These are phyloP conservation scores for Eucalyptus sideroxylon DNA, from an alignment of 345 rosid species.

Conservation along the genomic window DNA sequence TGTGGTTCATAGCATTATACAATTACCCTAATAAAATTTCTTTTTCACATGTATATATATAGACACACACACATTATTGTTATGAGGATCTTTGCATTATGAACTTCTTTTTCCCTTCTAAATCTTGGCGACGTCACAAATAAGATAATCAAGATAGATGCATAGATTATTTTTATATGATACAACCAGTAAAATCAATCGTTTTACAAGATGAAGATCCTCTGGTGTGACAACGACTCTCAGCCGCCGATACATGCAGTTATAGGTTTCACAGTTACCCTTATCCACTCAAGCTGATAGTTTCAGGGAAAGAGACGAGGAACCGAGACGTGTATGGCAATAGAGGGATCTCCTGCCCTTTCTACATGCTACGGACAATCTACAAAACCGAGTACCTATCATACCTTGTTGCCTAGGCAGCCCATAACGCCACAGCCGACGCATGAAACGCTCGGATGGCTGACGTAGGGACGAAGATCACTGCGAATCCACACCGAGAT, in stretches of 20 bases:
- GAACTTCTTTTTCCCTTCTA: not conserved
- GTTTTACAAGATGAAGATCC: not conserved
- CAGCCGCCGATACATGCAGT: not conserved
- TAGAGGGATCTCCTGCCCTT: not conserved
- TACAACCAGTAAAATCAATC: not conserved
- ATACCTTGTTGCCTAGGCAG: constrained; percentile 3
- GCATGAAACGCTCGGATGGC: not conserved
- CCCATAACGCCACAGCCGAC: not conserved
- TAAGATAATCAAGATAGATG: not conserved
- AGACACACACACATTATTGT: not conserved
- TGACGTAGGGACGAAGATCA: not conserved
- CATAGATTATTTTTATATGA: not conserved
- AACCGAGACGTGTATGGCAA: not conserved
- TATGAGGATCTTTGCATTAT: not conserved
- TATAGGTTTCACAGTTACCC: not conserved
- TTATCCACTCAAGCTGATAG: not conserved
- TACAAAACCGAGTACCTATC: not conserved
- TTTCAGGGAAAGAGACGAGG: not conserved
- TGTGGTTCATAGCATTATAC: not conserved
- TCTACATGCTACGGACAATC: not conserved
- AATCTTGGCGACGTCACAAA: not conserved
- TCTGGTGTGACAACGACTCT: not conserved
- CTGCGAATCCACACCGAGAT: not conserved
- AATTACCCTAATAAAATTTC: not conserved
- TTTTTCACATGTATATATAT: not conserved